These are phyloP conservation scores for Bipolaris gigantea DNA, from an alignment of 2,329 filamentous ascomycete species.

Conservation along the genomic window DNA sequence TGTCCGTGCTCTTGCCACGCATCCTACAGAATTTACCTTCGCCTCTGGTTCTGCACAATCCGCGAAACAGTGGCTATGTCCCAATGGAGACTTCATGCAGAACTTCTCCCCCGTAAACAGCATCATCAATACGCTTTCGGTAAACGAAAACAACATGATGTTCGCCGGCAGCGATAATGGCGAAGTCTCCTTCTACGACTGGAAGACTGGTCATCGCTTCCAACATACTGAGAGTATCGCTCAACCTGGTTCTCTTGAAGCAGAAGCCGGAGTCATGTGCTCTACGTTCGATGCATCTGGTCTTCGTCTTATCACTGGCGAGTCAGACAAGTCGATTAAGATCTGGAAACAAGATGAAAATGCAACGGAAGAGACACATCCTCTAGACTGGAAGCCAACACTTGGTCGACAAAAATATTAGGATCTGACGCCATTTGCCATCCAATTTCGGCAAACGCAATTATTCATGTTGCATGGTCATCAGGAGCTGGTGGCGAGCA, in stretches of 20 bases:
- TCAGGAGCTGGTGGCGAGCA: slow-evolving; percentile 5
- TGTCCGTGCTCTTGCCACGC: slow-evolving; percentile 78
- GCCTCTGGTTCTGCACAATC: slow-evolving; percentile 87
- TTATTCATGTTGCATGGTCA: background rate
- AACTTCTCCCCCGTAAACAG: slow-evolving; percentile 97
- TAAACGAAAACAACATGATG: slow-evolving; percentile 92
- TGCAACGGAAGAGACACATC: slow-evolving; percentile 88
- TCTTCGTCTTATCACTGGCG: slow-evolving; percentile 85
- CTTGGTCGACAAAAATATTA: slow-evolving; percentile 71
- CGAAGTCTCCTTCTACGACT: slow-evolving; percentile 97
- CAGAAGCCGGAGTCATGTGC: slow-evolving; percentile 92
- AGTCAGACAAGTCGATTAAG: slow-evolving; percentile 92
- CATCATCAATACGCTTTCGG: slow-evolving; percentile 91
- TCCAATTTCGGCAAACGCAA: background rate
- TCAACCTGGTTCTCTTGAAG: slow-evolving; percentile 90
- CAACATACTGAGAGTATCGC: slow-evolving; percentile 88
- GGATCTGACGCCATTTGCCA: background rate
- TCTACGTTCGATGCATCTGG: slow-evolving; percentile 91
- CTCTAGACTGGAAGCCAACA: slow-evolving; percentile 87
- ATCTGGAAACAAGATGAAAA: slow-evolving; percentile 94
- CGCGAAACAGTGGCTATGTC: slow-evolving; percentile 99
- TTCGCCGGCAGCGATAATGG: slow-evolving; percentile 97
- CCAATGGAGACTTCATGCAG: slow-evolving; percentile 97
- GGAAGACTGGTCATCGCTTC: slow-evolving; percentile 93
- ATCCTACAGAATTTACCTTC: slow-evolving; percentile 95